Percentiles rank a stretch among this genome's conserved stretches.
These are phyloP conservation scores for Phaffia rhodozyma DNA, from an alignment of 1,284 basidiomycete species.

Conservation along the genomic window DNA sequence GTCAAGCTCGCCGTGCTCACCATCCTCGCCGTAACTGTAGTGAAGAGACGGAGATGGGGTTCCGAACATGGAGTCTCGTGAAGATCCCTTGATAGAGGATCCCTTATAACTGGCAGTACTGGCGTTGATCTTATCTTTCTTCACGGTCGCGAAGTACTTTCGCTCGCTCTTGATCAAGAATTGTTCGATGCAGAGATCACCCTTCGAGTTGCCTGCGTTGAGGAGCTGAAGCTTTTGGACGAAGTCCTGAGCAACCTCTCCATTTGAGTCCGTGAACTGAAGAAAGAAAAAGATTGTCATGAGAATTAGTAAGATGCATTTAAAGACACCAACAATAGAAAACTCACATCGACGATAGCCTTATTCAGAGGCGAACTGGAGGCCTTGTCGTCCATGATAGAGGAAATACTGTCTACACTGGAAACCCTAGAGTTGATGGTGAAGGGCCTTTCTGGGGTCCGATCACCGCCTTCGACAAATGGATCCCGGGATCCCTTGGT, in stretches of 20 bases:
- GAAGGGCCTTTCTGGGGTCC: slow-evolving; percentile 55
- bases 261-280: slow-evolving; percentile 81
- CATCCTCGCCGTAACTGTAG: slow-evolving; percentile 10
- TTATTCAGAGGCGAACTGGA: slow-evolving; percentile 77
- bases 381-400: slow-evolving; percentile 74
- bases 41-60: slow-evolving; percentile 39
- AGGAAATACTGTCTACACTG: slow-evolving; percentile 74
- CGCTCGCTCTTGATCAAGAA: slow-evolving; percentile 82
- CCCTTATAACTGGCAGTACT: slow-evolving; percentile 57
- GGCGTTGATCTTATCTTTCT: slow-evolving; percentile 61
- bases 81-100: slow-evolving; percentile 36
- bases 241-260: slow-evolving; percentile 77
- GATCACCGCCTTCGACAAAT: slow-evolving; percentile 49
- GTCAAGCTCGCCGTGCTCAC: neutral
- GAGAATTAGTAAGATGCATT: slow-evolving; percentile 1
- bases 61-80: slow-evolving; percentile 69
- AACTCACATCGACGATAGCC: slow-evolving; percentile 66
- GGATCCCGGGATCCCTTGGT: slow-evolving; percentile 56
- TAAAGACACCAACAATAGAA: slow-evolving; percentile 7
- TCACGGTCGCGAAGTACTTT: slow-evolving; percentile 76
- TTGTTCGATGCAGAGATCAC: slow-evolving; percentile 80
- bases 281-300: neutral
- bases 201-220: slow-evolving; percentile 73
- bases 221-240: slow-evolving; percentile 69
- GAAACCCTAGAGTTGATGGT: slow-evolving; percentile 63